Percentiles rank a stretch among this genome's conserved stretches.
Evolutionary conservation across 1,284 basidiomycete species (phyloP).

Genomic region (Xerocomus nothofagi): DNA sequence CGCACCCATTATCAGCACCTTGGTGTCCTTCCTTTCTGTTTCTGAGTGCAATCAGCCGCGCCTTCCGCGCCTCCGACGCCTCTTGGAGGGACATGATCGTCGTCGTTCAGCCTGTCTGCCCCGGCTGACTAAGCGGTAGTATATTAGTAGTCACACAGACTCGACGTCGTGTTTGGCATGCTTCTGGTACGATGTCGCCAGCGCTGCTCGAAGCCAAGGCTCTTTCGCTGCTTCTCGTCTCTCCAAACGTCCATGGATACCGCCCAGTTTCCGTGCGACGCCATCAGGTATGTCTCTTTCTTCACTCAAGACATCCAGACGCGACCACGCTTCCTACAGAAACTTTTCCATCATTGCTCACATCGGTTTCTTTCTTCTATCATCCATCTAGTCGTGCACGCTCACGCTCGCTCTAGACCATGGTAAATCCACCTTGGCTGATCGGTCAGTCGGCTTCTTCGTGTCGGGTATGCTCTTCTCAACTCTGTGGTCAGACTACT

Average conservation of each 20-base stretch:
- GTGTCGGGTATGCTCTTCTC: background rate
- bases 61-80: slow-evolving; percentile 83
- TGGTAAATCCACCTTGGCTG: slow-evolving; percentile 91
- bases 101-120: background rate
- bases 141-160: background rate
- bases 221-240: slow-evolving; percentile 37
- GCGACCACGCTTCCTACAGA: slow-evolving; percentile 39
- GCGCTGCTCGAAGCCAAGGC: slow-evolving; percentile 39
- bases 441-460: slow-evolving; percentile 52
- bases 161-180: slow-evolving; percentile 27
- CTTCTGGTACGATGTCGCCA: slow-evolving; percentile 41
- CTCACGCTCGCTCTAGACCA: slow-evolving; percentile 56
- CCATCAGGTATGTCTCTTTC: slow-evolving; percentile 59
- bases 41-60: slow-evolving; percentile 78
- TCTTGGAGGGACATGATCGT: slow-evolving; percentile 75
- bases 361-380: slow-evolving; percentile 55
- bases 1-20: slow-evolving; percentile 34
- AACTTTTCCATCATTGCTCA: slow-evolving; percentile 96
- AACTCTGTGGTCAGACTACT: slow-evolving; percentile 48
- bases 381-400: background rate
- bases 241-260: slow-evolving; percentile 47
- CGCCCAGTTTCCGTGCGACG: slow-evolving; percentile 71
- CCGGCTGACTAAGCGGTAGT: slow-evolving; percentile 30
- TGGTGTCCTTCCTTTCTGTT: slow-evolving; percentile 71
- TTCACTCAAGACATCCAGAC: background rate